Conservation (phyloP, 2,329 filamentous ascomycete species). For the Cyanodermella asteris region DNA sequence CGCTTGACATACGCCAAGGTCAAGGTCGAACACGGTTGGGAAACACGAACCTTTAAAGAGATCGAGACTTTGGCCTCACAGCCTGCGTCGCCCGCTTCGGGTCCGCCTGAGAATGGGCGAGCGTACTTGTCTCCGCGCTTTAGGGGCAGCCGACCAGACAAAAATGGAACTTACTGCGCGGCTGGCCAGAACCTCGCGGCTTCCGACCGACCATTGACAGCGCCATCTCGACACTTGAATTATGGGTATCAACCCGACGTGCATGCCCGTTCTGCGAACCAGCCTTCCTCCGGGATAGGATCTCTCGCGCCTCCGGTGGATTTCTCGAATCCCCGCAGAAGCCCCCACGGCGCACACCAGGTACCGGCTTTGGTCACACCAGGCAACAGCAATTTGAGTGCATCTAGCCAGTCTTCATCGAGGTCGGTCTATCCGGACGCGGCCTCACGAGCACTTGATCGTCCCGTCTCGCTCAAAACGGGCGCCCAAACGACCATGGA, state of each 20-base stretch:
- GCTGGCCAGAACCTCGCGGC: too few relatives aligned
- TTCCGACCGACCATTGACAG: constrained; percentile 7
- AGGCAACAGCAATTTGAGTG: too few relatives aligned
- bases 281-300: constrained; percentile 9
- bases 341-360: too few relatives aligned
- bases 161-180: too few relatives aligned
- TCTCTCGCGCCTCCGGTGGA: constrained; percentile 15
- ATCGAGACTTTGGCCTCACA: constrained; percentile 55
- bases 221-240: too few relatives aligned
- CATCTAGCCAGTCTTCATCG: too few relatives aligned
- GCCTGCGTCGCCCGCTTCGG: constrained; percentile 39
- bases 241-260: constrained; percentile 5
- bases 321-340: constrained; percentile 28
- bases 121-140: constrained; percentile 33
- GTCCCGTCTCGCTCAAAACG: too few relatives aligned
- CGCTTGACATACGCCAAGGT: constrained; percentile 83
- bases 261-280: constrained; percentile 10
- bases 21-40: constrained; percentile 80
- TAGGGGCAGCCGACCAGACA: constrained; percentile 12
- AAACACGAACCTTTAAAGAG: constrained; percentile 54
- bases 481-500: constrained; percentile 26
- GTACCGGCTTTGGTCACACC: too few relatives aligned
- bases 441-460: too few relatives aligned
- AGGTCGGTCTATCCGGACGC: too few relatives aligned
- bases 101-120: constrained; percentile 30